These are phyloP conservation scores for Lactifluus volemus DNA, from an alignment of 768 basidiomycete genomes.

Conservation along the genomic window DNA sequence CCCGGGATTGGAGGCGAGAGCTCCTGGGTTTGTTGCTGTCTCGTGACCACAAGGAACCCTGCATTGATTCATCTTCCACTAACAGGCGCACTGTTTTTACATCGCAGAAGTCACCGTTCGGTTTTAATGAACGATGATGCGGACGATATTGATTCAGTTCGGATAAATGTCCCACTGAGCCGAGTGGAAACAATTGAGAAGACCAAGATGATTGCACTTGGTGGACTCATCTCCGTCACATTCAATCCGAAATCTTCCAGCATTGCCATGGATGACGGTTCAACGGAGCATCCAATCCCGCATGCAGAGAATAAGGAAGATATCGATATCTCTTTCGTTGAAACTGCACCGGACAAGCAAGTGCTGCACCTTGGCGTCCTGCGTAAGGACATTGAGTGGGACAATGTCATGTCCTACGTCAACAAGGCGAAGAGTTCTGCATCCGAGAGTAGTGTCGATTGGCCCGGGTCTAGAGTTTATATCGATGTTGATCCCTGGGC, in stretches of 20 bases:
- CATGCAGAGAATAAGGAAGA: neutral
- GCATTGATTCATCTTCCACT: neutral
- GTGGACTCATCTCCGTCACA: constrained; percentile 18
- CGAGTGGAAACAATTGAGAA: constrained; percentile 28
- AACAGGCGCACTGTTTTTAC: constrained; percentile 38
- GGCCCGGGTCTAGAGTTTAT: constrained; percentile 14
- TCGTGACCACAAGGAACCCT: neutral
- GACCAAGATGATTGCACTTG: constrained; percentile 14
- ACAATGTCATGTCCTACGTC: neutral
- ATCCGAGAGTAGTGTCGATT: neutral
- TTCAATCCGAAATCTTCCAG: constrained; percentile 6
- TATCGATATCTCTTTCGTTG: neutral
- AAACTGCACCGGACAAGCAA: constrained; percentile 8
- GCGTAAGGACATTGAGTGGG: constrained; percentile 6
- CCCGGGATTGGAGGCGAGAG: constrained; percentile 42
- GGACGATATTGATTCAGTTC: constrained; percentile 32
- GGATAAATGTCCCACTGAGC: constrained; percentile 39
- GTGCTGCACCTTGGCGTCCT: constrained; percentile 15
- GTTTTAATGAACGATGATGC: constrained; percentile 25
- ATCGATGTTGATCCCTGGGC: constrained; percentile 11
- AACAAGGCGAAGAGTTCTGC: neutral
- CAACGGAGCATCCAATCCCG: neutral
- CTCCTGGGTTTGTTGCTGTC: constrained; percentile 30
- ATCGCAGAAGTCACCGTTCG: constrained; percentile 35
- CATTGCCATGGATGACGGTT: neutral